Percentiles rank a stretch among this genome's conserved stretches.
phyloP scores from a whole-genome alignment of 495 filamentous ascomycete genomes.

The Penicillium canescens region DNA sequence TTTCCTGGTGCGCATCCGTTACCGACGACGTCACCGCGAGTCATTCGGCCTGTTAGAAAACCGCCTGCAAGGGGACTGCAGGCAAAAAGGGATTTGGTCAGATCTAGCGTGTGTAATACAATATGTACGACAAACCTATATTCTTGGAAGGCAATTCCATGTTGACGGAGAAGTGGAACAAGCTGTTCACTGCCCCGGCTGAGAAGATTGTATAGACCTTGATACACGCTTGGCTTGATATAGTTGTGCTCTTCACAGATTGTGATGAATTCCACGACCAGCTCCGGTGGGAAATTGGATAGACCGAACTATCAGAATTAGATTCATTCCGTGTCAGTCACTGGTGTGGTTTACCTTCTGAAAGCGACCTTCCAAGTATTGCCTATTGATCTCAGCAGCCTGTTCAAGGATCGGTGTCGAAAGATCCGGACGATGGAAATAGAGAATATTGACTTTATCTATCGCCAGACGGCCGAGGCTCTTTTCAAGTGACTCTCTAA shows the following conservation, averaged over 20 bases:
- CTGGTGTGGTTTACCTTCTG: slow-evolving; percentile 29
- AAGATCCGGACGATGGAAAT: slow-evolving; percentile 37
- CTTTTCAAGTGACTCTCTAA: slow-evolving; percentile 13
- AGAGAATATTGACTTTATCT: slow-evolving; percentile 29
- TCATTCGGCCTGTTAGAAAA: slow-evolving; percentile 45
- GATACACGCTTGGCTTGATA: slow-evolving; percentile 38
- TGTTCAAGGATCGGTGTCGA: slow-evolving; percentile 38
- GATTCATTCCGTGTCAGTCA: too few relatives aligned
- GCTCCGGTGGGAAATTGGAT: slow-evolving; percentile 36
- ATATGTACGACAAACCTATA: slow-evolving; percentile 26
- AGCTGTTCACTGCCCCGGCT: slow-evolving; percentile 43
- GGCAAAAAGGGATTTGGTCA: neutral
- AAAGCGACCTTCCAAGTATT: slow-evolving; percentile 24
- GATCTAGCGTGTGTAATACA: neutral
- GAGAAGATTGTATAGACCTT: slow-evolving; percentile 45
- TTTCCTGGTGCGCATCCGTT: slow-evolving; percentile 25
- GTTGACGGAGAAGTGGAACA: slow-evolving; percentile 52
- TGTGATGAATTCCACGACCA: slow-evolving; percentile 32
- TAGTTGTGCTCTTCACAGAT: slow-evolving; percentile 41
- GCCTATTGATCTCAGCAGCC: slow-evolving; percentile 31
- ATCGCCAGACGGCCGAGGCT: slow-evolving; percentile 26
- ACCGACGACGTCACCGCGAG: slow-evolving; percentile 22
- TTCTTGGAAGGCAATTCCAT: slow-evolving; percentile 52
- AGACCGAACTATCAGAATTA: too few relatives aligned
- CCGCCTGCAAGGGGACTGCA: slow-evolving; percentile 49